Evolutionary conservation across 352 stramenopile genomes (phyloP), one percentile per base, ranked within the genome.

Genomic region (Bremia lactucae): DNA sequence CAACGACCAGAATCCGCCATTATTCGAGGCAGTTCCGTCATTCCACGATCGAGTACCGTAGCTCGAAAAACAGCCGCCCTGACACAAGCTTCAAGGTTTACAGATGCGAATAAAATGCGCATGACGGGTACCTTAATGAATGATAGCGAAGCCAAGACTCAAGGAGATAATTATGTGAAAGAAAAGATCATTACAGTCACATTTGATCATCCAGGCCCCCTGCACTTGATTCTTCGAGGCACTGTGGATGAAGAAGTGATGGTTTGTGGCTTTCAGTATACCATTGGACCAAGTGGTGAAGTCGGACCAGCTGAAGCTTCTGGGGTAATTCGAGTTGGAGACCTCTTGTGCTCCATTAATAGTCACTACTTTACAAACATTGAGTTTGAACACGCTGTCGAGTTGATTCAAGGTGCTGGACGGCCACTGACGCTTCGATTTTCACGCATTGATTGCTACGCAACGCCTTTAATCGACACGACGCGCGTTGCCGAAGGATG

Each of bases 181-280:
- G 80, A 93, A 34, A 90, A 90, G 48, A 87, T 93, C 42, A 77
- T 93, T 15, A 93, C 80, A 0, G 76, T 93, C 36, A 90, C 78
- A 36, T 93, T 93, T 37, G 80, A 93, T 28, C 73, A 88, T 31
- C 65, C 74, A 0, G 75, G 80, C 0, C 54, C 72, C 2, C 51
- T 93, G 28, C 66, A 86, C 22, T 50, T 93, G 11, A 74, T 86
- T 43, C 49, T 93, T 4, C 65, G 78, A 46, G 77, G 77, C 31
- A 94, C 81, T 1, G 80, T 94, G 15, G 81, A 94, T 42, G 81
- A 89, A 46, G 79, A 90, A 49, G 78, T 94, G 44, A 88, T 94
- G 74, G 77, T 94, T 3, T 87, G 75, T 22, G 81, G 81, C 4
- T 91, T 94, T 55, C 60, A 83, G 42, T 52, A 79, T 15, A 48